Percentiles rank a stretch among this genome's conserved stretches.
These are phyloP conservation scores for Picocystis sp. DNA, from an alignment of 163 green algal species.

Conservation along the genomic window DNA sequence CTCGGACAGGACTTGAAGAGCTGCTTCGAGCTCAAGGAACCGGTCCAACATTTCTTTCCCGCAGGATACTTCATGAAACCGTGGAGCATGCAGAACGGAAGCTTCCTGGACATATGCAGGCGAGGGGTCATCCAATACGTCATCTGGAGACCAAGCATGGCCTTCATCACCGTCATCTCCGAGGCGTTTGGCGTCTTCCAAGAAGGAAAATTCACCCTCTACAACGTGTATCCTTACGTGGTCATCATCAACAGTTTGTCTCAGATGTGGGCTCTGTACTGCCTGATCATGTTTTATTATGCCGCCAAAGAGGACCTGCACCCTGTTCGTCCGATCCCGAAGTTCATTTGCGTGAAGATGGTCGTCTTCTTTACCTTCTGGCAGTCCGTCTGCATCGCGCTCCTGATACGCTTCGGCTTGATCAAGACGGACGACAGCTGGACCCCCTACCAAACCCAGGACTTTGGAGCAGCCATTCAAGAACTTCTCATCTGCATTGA, in stretches of 20 bases:
- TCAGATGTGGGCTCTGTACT: slow-evolving; percentile 90
- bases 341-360: slow-evolving; percentile 88
- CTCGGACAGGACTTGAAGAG: background rate
- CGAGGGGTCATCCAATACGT: slow-evolving; percentile 87
- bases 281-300: slow-evolving; percentile 82
- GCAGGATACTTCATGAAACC: slow-evolving; percentile 22
- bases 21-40: slow-evolving; percentile 4
- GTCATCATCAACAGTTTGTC: slow-evolving; percentile 65
- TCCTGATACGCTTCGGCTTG: slow-evolving; percentile 41
- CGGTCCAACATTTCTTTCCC: slow-evolving; percentile 18
- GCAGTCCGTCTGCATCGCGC: slow-evolving; percentile 58
- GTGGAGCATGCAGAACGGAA: slow-evolving; percentile 26
- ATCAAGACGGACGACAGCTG: slow-evolving; percentile 28
- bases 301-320: slow-evolving; percentile 64
- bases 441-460: slow-evolving; percentile 34
- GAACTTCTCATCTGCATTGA: slow-evolving; percentile 94
- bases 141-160: slow-evolving; percentile 65
- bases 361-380: slow-evolving; percentile 95
- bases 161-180: slow-evolving; percentile 40
- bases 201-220: slow-evolving; percentile 51
- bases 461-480: slow-evolving; percentile 51
- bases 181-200: slow-evolving; percentile 43
- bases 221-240: slow-evolving; percentile 70
- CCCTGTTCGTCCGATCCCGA: slow-evolving; percentile 79
- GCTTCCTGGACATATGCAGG: slow-evolving; percentile 74